These are phyloP conservation scores for Komagataella mondaviorum DNA, from an alignment of 805 yeast genomes.

Conservation along the genomic window DNA sequence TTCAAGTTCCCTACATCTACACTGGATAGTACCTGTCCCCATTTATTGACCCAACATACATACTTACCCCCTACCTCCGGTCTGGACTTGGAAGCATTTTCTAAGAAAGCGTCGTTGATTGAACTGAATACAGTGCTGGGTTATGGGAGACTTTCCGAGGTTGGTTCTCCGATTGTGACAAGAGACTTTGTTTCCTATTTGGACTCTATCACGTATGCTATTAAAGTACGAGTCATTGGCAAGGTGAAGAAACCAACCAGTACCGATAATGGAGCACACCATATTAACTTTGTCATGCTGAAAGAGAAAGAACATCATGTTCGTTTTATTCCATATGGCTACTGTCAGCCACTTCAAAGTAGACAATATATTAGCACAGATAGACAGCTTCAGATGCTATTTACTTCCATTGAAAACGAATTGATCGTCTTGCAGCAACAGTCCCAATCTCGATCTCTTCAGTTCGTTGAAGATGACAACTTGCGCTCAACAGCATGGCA, in stretches of 20 bases:
- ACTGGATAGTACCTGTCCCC: slow-evolving; percentile 39
- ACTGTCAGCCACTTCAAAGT: slow-evolving; percentile 2
- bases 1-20: slow-evolving; percentile 41
- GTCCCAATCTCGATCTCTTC: background rate
- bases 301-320: slow-evolving; percentile 9
- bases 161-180: slow-evolving; percentile 40
- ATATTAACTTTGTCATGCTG: slow-evolving; percentile 7
- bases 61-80: slow-evolving; percentile 25
- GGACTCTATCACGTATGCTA: slow-evolving; percentile 32
- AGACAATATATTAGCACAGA: background rate
- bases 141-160: slow-evolving; percentile 32
- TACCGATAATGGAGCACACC: slow-evolving; percentile 14
- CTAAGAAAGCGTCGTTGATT: slow-evolving; percentile 12
- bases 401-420: background rate
- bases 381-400: background rate
- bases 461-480: background rate
- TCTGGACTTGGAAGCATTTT: slow-evolving; percentile 13
- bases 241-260: no score
- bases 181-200: slow-evolving; percentile 28
- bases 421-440: background rate
- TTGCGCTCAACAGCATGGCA: background rate
- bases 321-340: slow-evolving; percentile 15
- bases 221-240: slow-evolving; percentile 42
- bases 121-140: slow-evolving; percentile 27
- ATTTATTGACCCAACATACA: slow-evolving; percentile 16